A percentile compares a stretch with the other conserved stretches of the same genome.
Evolutionary conservation across 805 yeast genomes (phyloP).

Genomic region (Priceomyces carsonii): DNA sequence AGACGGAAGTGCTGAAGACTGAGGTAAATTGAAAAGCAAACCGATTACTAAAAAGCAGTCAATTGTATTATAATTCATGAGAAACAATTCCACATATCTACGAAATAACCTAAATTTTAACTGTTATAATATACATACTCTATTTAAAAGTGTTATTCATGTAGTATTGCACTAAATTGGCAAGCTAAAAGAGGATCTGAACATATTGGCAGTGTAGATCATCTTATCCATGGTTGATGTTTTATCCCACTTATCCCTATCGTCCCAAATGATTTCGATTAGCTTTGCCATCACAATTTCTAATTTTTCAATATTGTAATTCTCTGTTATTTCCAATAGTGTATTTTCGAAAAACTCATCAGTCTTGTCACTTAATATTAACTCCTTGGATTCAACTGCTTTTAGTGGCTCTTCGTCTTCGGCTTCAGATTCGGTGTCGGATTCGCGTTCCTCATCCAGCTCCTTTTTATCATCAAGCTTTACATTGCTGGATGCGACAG

Average conservation of each 20-base stretch:
- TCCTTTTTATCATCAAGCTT: not conserved
- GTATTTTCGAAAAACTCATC: conserved; percentile 24
- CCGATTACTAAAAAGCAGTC: too few species aligned
- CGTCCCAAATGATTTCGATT: conserved; percentile 73
- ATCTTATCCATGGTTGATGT: conserved; percentile 34
- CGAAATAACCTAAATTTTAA: too few species aligned
- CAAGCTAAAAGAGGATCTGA: conserved; percentile 5
- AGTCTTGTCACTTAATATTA: conserved; percentile 25
- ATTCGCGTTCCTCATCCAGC: conserved; percentile 5
- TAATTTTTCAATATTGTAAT: conserved; percentile 36
- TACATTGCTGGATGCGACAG: not conserved
- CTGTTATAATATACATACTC: too few species aligned
- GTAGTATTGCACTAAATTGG: too few species aligned
- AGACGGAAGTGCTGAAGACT: conserved; percentile 83
- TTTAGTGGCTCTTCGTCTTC: conserved; percentile 34
- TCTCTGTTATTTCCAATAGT: conserved; percentile 30
- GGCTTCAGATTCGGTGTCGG: conserved; percentile 24
- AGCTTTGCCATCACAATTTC: conserved; percentile 58
- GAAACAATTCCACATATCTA: too few species aligned
- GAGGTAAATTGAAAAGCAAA: conserved; percentile 7
- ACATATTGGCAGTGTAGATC: conserved; percentile 17
- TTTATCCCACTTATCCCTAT: conserved; percentile 52
- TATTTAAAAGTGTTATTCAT: too few species aligned
- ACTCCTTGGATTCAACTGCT: conserved; percentile 57
- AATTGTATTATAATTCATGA: too few species aligned